Conservation (phyloP, 345 rosid species). For the Acer yangbiense region DNA sequence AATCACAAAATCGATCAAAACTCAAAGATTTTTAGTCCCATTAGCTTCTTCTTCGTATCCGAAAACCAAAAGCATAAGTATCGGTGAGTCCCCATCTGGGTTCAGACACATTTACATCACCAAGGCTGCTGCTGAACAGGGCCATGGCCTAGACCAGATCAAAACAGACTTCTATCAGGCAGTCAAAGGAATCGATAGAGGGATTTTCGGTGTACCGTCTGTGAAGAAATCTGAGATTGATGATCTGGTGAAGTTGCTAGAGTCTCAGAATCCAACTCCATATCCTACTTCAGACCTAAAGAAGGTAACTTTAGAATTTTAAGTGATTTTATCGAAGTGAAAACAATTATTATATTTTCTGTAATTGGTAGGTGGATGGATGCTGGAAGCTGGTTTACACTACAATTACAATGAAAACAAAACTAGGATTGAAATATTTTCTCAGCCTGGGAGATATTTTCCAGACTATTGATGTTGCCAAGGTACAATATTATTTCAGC, state of each 20-base stretch:
- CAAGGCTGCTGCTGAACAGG: constrained; percentile 36
- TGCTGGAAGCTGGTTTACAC: constrained; percentile 80
- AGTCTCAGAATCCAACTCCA: constrained; percentile 80
- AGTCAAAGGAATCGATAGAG: constrained; percentile 36
- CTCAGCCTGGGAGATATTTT: too few relatives aligned
- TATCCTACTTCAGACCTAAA: constrained; percentile 59
- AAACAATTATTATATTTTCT: constrained; percentile 8
- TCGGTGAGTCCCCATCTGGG: background rate
- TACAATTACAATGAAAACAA: constrained; percentile 79
- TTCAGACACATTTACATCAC: constrained; percentile 30
- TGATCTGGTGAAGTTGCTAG: constrained; percentile 53
- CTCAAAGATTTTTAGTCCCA: too few relatives aligned
- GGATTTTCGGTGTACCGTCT: constrained; percentile 30
- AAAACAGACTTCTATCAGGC: constrained; percentile 52
- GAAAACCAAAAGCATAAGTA: background rate
- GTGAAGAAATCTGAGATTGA: constrained; percentile 63
- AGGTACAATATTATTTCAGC: constrained; percentile 30
- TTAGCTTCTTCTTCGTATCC: too few relatives aligned
- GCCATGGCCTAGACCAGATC: constrained; percentile 34
- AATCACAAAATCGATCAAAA: too few relatives aligned
- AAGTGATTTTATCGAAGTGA: background rate
- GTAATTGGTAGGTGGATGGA: constrained; percentile 53
- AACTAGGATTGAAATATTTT: constrained; percentile 78
- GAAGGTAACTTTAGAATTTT: constrained; percentile 39
- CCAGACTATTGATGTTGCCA: too few relatives aligned